phyloP scores from a whole-genome alignment of 2,329 filamentous ascomycete genomes.

The Ophiostoma tasmaniense region DNA sequence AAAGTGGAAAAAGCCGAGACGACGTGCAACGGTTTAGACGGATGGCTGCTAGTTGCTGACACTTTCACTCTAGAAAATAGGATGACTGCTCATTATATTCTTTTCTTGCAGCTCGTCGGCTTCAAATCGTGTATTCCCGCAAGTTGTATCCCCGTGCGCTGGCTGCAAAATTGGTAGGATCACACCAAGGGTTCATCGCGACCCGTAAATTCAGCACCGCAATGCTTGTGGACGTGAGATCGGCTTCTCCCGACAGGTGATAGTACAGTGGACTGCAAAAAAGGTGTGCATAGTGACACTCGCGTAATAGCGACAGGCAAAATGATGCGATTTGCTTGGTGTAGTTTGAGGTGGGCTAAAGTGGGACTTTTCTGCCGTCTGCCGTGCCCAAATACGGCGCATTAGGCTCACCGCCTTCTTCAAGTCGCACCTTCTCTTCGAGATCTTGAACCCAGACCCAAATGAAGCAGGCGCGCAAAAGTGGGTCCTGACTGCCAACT shows the following conservation, averaged over 20 bases:
- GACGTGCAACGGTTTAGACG: neutral
- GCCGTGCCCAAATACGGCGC: too few relatives aligned
- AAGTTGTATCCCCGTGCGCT: neutral
- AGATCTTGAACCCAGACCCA: neutral
- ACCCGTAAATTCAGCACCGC: neutral
- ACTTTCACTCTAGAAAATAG: neutral
- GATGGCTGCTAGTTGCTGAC: neutral
- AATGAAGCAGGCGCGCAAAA: conserved; percentile 3
- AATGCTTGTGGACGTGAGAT: neutral
- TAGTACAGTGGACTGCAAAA: neutral
- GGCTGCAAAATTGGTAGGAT: neutral
- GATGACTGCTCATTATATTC: neutral
- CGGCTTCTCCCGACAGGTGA: neutral
- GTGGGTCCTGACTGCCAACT: conserved; percentile 8
- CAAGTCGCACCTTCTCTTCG: neutral
- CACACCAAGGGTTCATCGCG: neutral
- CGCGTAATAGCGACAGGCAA: neutral
- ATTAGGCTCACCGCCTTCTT: conserved; percentile 12
- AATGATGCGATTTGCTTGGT: neutral
- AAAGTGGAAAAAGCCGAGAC: neutral
- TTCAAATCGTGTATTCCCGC: neutral
- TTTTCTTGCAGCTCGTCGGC: neutral
- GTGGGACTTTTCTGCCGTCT: conserved; percentile 10
- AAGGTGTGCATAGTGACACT: neutral
- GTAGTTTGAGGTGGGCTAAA: neutral